Conservation (phyloP, 1,139 yeast species). For the Blastobotrys proliferans region DNA sequence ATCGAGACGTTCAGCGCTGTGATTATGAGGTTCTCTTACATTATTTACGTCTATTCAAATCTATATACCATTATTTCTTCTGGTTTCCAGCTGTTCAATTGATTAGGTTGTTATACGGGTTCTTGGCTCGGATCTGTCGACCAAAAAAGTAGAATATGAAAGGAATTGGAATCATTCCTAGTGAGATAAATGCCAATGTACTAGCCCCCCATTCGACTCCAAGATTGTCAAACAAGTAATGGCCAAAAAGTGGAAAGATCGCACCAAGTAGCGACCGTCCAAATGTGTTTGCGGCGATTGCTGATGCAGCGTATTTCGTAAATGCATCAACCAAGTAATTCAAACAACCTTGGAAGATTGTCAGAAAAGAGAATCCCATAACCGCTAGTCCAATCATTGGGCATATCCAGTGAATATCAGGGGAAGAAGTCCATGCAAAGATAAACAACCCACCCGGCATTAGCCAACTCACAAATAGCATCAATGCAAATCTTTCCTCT, state of each 20-base stretch:
- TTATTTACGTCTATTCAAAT: too few species aligned
- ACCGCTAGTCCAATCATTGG: constrained; percentile 64
- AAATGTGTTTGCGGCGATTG: constrained; percentile 74
- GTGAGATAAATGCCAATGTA: constrained; percentile 51
- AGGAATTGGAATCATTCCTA: constrained; percentile 63
- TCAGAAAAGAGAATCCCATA: constrained; percentile 59
- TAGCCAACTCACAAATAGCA: constrained; percentile 43
- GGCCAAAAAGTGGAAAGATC: constrained; percentile 70
- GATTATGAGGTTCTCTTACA: too few species aligned
- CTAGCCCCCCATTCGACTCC: constrained; percentile 65
- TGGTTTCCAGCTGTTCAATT: constrained; percentile 21
- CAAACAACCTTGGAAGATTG: constrained; percentile 53
- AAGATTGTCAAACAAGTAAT: constrained; percentile 49
- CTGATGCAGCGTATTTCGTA: constrained; percentile 65
- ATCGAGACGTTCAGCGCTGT: too few species aligned
- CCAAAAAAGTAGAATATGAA: constrained; percentile 59
- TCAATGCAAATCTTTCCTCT: constrained; percentile 55
- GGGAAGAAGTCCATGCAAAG: constrained; percentile 67
- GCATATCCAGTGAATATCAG: constrained; percentile 65
- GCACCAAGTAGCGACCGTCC: constrained; percentile 67
- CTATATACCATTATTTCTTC: too few species aligned
- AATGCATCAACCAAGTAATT: constrained; percentile 64
- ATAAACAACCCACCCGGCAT: constrained; percentile 70
- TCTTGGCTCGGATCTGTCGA: constrained; percentile 48
- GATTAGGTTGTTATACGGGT: constrained; percentile 41